A percentile compares a stretch with the other conserved stretches of the same genome.
These are phyloP conservation scores for Cladosporium cucumerinum DNA, from an alignment of 2,329 filamentous ascomycete species.

Conservation along the genomic window DNA sequence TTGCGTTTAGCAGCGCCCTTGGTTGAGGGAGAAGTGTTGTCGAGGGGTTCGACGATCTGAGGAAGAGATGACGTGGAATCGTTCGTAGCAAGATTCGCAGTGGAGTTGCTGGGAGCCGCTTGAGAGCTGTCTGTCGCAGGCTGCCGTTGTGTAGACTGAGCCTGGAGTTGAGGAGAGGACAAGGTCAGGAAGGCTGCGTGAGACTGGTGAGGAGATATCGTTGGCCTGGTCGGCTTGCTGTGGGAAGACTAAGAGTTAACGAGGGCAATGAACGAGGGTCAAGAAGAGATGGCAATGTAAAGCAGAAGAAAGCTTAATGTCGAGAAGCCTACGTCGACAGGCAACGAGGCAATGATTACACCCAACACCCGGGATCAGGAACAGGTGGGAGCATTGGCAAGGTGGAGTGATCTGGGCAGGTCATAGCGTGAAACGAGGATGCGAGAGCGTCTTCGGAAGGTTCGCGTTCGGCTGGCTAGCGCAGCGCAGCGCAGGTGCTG, in stretches of 20 bases:
- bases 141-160: conserved; percentile 23
- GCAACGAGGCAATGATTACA: background rate
- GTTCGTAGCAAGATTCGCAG: background rate
- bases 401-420: conserved; percentile 11
- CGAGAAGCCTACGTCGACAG: conserved; percentile 4
- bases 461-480: conserved; percentile 10
- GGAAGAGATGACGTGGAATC: conserved; percentile 37
- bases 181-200: conserved; percentile 49
- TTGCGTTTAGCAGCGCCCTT: conserved; percentile 48
- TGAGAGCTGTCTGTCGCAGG: conserved; percentile 26
- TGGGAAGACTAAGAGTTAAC: conserved; percentile 1
- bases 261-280: background rate
- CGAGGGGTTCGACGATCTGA: conserved; percentile 29
- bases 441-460: background rate
- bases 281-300: background rate
- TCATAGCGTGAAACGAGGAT: conserved; percentile 14
- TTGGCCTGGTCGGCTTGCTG: conserved; percentile 27
- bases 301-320: background rate
- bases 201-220: conserved; percentile 46
- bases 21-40: conserved; percentile 20
- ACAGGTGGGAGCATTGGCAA: conserved; percentile 15
- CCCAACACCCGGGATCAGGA: background rate
- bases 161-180: conserved; percentile 45
- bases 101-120: background rate
- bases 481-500: conserved; percentile 2